A percentile compares a stretch with the other conserved stretches of the same genome.
Evolutionary conservation across 768 basidiomycete genomes (phyloP).

Genomic region (Cyclocybe cylindracea): DNA sequence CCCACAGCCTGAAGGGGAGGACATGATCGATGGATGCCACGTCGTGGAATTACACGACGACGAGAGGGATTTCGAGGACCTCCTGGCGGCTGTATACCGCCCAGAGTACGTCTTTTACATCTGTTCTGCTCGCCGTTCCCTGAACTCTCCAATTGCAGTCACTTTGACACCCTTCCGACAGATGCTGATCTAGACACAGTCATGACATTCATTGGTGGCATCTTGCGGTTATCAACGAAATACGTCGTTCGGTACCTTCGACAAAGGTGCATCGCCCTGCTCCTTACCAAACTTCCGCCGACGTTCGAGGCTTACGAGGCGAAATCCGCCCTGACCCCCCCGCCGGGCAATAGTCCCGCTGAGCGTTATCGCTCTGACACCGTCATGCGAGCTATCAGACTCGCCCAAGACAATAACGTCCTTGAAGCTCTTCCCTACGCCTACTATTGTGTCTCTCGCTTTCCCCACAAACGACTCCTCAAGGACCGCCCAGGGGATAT

Average conservation of each 20-base stretch:
- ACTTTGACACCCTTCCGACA: slow-evolving; percentile 35
- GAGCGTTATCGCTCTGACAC: slow-evolving; percentile 38
- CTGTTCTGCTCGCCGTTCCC: neutral
- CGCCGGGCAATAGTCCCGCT: neutral
- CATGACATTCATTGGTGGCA: slow-evolving; percentile 47
- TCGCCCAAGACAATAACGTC: slow-evolving; percentile 42
- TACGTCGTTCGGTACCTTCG: slow-evolving; percentile 58
- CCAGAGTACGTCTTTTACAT: slow-evolving; percentile 37
- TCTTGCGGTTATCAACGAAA: slow-evolving; percentile 65
- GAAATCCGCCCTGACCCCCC: slow-evolving; percentile 18
- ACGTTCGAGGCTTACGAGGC: slow-evolving; percentile 38
- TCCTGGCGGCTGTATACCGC: slow-evolving; percentile 54
- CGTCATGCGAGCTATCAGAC: slow-evolving; percentile 43
- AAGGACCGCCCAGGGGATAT: slow-evolving; percentile 35
- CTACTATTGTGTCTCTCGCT: slow-evolving; percentile 49
- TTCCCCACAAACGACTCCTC: slow-evolving; percentile 38
- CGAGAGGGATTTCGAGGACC: slow-evolving; percentile 46
- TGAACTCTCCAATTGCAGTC: slow-evolving; percentile 18
- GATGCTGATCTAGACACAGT: slow-evolving; percentile 44
- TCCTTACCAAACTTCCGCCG: slow-evolving; percentile 40
- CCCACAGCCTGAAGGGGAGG: slow-evolving; percentile 48
- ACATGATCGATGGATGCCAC: slow-evolving; percentile 49
- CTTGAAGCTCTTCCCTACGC: slow-evolving; percentile 46
- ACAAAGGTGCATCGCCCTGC: slow-evolving; percentile 48
- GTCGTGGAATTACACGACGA: slow-evolving; percentile 52